phyloP scores from a whole-genome alignment of 495 filamentous ascomycete genomes.

The Penicillium coprophilum region DNA sequence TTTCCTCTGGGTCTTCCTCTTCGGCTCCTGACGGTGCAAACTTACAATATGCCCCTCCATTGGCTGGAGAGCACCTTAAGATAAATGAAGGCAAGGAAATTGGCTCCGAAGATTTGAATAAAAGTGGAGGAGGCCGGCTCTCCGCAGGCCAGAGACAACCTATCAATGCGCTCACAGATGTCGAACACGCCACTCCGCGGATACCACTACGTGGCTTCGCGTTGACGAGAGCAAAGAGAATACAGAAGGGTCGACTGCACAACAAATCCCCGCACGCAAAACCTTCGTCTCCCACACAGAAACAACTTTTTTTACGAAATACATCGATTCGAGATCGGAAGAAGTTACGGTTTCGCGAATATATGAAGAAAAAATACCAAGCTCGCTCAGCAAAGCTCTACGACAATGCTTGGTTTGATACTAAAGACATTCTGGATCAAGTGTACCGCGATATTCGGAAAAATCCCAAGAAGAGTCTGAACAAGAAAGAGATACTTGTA shows the following conservation, averaged over 20 bases:
- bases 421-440: conserved; percentile 28
- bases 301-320: neutral
- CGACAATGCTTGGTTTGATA: conserved; percentile 25
- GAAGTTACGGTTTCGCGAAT: conserved; percentile 34
- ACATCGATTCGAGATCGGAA: conserved; percentile 27
- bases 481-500: conserved; percentile 34
- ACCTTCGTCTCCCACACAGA: neutral
- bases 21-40: neutral
- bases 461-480: conserved; percentile 13
- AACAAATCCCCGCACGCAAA: neutral
- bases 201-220: neutral
- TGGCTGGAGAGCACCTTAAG: neutral
- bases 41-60: neutral
- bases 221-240: neutral
- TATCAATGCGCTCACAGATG: neutral
- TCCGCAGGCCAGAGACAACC: neutral
- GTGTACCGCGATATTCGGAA: conserved; percentile 20
- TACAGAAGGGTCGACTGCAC: neutral
- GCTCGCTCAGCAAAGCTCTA: neutral
- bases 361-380: conserved; percentile 12
- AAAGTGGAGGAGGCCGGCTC: neutral
- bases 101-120: neutral
- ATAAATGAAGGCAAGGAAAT: neutral
- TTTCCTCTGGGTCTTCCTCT: conserved; percentile 20
- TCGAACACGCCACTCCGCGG: neutral